Evolutionary conservation across 78 protist species (phyloP), one percentile per base, ranked within the genome.

Genomic region (Chrysochromulina parva): DNA sequence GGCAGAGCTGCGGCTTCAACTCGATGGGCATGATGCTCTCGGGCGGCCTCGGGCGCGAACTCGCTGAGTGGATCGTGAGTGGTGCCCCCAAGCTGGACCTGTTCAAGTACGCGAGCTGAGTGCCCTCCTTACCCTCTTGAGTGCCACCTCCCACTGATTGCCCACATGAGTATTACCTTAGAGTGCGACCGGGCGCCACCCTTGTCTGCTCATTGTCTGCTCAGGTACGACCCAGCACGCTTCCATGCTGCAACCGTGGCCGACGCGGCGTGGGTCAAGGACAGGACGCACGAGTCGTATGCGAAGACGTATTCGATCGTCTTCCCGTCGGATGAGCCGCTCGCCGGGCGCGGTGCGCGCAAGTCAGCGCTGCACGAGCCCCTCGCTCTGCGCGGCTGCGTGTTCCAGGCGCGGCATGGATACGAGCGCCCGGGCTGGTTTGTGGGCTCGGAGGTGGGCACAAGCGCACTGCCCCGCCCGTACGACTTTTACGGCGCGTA

Each of bases 371-470:
- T 87, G 57, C 76, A 87, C 71, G 76, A 87, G 57, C 6, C n/a
- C 6, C 71, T 87, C 47, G 47, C 54, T 16, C 57, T 20, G n/a
- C 47, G 52, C 48, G 90, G 90, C 28, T 87, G 90, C 16, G 90
- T 87, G 50, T 87, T 65, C 20, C 90, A 87, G 78, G 88, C 47
- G 48, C 65, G 90, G 19, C 90, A 87, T 52, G 90, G 90, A n/a
- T 87, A 47, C 52, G 90, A 87, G 69, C 90, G 90, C 28, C 90
- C 90, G 52, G 90, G 90, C 59, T 87, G 90, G 81, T 73, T 73
- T 55, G 81, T 16, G 24, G 26, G 52, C 55, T 14, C 55, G 28
- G 53, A 1, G 24, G 76, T n/a, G 24, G 76, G 48, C 48, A 10
- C 54, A 5, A 16, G 11, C 55, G 81, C 54, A 22, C 81, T 28